These are phyloP conservation scores for Torrubiella hemipterigena DNA, from an alignment of 2,329 filamentous ascomycete species.

Conservation along the genomic window DNA sequence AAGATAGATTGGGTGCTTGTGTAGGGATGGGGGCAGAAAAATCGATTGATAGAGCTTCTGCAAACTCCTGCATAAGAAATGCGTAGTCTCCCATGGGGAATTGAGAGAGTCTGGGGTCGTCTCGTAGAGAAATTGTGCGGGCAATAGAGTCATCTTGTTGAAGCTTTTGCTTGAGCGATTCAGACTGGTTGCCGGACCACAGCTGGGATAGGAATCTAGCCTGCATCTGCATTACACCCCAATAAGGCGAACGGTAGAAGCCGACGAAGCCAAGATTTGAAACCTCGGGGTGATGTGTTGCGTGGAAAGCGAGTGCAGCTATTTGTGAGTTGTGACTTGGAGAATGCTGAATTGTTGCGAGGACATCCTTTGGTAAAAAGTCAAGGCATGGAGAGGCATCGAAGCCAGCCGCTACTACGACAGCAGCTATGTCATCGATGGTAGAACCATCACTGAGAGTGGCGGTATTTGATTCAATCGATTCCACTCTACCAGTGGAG, in stretches of 20 bases:
- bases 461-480: slow-evolving; percentile 21
- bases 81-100: slow-evolving; percentile 78
- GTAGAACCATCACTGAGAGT: slow-evolving; percentile 16
- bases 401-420: slow-evolving; percentile 69
- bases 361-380: slow-evolving; percentile 47
- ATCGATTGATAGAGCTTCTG: slow-evolving; percentile 42
- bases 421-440: slow-evolving; percentile 47
- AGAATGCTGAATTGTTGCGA: slow-evolving; percentile 45
- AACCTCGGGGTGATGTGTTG: slow-evolving; percentile 46
- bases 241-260: slow-evolving; percentile 75
- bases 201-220: slow-evolving; percentile 52
- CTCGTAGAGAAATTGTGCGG: slow-evolving; percentile 37
- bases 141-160: slow-evolving; percentile 29
- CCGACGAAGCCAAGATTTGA: slow-evolving; percentile 66
- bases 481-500: slow-evolving; percentile 31
- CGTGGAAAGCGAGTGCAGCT: slow-evolving; percentile 55
- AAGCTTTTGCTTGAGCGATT: slow-evolving; percentile 26
- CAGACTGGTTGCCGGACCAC: slow-evolving; percentile 32
- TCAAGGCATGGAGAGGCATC: slow-evolving; percentile 50
- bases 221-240: slow-evolving; percentile 83
- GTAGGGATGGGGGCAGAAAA: slow-evolving; percentile 20
- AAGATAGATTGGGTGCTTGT: slow-evolving; percentile 20
- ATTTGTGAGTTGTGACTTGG: slow-evolving; percentile 43
- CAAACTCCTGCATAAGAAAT: slow-evolving; percentile 62
- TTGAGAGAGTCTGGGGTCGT: slow-evolving; percentile 44